Percentiles rank a stretch among this genome's conserved stretches.
Conservation (phyloP, 192 early-diverging fungal species). For the Linnemannia hyalina region DNA sequence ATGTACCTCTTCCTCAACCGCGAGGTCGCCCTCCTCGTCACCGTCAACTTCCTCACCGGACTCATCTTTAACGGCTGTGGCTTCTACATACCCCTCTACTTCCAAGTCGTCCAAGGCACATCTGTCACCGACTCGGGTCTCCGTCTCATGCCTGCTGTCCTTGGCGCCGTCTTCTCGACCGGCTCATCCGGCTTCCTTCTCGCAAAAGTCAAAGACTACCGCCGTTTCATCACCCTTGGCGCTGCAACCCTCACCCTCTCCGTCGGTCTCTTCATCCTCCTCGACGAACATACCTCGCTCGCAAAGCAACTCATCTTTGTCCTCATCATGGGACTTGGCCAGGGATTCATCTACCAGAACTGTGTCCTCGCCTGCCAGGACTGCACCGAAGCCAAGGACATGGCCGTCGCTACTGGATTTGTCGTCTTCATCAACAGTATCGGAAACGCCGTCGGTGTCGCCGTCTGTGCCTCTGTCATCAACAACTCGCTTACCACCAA, state of each 20-base stretch:
- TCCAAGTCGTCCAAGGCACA: conserved; percentile 82
- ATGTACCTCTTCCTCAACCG: conserved; percentile 72
- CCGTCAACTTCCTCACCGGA: conserved; percentile 68
- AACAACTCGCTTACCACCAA: conserved; percentile 52
- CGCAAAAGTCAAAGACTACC: conserved; percentile 62
- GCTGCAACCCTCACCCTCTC: conserved; percentile 70
- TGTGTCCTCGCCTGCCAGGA: conserved; percentile 76
- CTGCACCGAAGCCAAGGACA: conserved; percentile 65
- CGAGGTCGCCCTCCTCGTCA: conserved; percentile 65
- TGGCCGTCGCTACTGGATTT: conserved; percentile 75
- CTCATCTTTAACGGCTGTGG: conserved; percentile 69
- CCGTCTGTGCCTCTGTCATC: conserved; percentile 51
- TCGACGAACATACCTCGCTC: conserved; percentile 63
- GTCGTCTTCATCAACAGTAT: conserved; percentile 70
- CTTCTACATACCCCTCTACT: conserved; percentile 84
- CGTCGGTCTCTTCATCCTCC: conserved; percentile 72
- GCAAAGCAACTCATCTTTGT: conserved; percentile 69
- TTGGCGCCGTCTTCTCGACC: conserved; percentile 74
- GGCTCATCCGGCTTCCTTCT: conserved; percentile 66
- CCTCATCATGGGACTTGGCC: conserved; percentile 79
- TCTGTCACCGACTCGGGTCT: conserved; percentile 80
- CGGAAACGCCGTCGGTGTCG: conserved; percentile 47
- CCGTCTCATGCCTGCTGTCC: conserved; percentile 75
- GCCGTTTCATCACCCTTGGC: conserved; percentile 74
- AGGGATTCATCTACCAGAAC: conserved; percentile 81